Percentiles rank a stretch among this genome's conserved stretches.
Evolutionary conservation across 2,329 filamentous ascomycete genomes (phyloP).

Genomic region (Pseudogymnoascus verrucosus): DNA sequence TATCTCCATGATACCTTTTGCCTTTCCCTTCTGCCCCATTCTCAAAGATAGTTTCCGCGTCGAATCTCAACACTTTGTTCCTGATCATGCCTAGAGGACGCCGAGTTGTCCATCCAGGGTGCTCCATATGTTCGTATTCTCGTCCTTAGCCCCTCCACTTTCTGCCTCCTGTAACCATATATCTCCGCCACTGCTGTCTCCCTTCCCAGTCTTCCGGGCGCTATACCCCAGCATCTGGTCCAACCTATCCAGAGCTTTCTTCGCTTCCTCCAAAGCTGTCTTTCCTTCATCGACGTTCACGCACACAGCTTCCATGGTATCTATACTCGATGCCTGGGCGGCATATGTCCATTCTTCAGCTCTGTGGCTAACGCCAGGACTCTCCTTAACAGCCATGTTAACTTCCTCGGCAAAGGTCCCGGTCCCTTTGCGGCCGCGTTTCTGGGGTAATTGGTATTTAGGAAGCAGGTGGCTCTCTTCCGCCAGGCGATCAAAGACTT

Average conservation of each 20-base stretch:
- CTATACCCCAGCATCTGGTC: conserved; percentile 17
- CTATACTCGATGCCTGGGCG: conserved; percentile 51
- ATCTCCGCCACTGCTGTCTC: background rate
- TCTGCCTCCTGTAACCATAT: conserved; percentile 6
- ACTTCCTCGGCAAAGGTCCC: conserved; percentile 37
- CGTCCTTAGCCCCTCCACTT: background rate
- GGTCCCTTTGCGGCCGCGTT: conserved; percentile 16
- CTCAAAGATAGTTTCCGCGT: background rate
- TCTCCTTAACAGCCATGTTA: conserved; percentile 33
- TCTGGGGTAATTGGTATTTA: conserved; percentile 38
- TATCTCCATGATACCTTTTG: background rate
- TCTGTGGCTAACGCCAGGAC: conserved; percentile 34
- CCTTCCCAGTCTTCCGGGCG: background rate
- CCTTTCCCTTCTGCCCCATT: background rate
- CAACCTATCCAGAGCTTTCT: conserved; percentile 42
- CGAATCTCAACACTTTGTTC: background rate
- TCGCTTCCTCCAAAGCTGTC: conserved; percentile 45
- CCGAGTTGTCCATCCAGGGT: conserved; percentile 25
- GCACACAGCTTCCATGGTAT: conserved; percentile 48
- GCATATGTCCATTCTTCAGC: conserved; percentile 53
- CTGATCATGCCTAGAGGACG: conserved; percentile 8
- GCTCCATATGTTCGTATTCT: conserved; percentile 24
- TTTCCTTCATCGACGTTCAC: conserved; percentile 54
- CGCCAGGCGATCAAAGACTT: conserved; percentile 44
- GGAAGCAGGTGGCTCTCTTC: conserved; percentile 57